Evolutionary conservation across 257 asterid genomes (phyloP).

Genomic region (Penstemon eatonii): DNA sequence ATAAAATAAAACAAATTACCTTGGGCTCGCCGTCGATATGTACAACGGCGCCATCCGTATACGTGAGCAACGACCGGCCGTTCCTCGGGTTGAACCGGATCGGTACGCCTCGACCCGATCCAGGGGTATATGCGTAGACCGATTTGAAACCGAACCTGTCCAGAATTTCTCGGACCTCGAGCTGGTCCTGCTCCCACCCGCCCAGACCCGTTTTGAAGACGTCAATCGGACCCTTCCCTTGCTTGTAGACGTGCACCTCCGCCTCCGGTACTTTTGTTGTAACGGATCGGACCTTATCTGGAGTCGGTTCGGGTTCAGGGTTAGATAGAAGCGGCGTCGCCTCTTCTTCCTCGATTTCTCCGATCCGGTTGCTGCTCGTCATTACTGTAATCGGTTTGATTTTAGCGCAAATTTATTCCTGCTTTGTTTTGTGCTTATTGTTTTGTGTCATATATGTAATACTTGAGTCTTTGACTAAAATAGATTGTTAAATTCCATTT

Average conservation of each 20-base stretch:
- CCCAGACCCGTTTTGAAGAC: slow-evolving; percentile 49
- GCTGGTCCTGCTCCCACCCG: slow-evolving; percentile 88
- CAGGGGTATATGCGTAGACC: slow-evolving; percentile 60
- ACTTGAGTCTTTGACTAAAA: background rate
- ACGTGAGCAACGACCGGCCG: slow-evolving; percentile 70
- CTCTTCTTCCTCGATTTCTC: slow-evolving; percentile 57
- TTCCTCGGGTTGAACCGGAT: slow-evolving; percentile 72
- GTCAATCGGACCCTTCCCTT: slow-evolving; percentile 81
- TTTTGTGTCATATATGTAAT: too few relatives aligned
- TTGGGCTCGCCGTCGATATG: slow-evolving; percentile 79
- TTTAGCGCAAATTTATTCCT: too few relatives aligned
- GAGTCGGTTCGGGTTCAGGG: slow-evolving; percentile 28
- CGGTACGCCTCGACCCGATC: slow-evolving; percentile 68
- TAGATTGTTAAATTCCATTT: background rate
- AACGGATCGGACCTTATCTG: slow-evolving; percentile 43
- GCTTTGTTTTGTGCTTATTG: background rate
- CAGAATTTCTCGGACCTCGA: slow-evolving; percentile 74
- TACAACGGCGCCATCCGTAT: slow-evolving; percentile 64
- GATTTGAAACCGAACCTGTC: slow-evolving; percentile 67
- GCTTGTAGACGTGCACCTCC: slow-evolving; percentile 62
- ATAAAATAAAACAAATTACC: slow-evolving; percentile 36
- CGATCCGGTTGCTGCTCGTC: slow-evolving; percentile 31
- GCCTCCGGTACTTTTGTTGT: slow-evolving; percentile 70
- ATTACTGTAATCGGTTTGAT: slow-evolving; percentile 21
- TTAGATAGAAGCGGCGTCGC: slow-evolving; percentile 45